Evolutionary conservation across 768 basidiomycete genomes (phyloP), one percentile per base, ranked within the genome.

Genomic region (Boletellus ananas): DNA sequence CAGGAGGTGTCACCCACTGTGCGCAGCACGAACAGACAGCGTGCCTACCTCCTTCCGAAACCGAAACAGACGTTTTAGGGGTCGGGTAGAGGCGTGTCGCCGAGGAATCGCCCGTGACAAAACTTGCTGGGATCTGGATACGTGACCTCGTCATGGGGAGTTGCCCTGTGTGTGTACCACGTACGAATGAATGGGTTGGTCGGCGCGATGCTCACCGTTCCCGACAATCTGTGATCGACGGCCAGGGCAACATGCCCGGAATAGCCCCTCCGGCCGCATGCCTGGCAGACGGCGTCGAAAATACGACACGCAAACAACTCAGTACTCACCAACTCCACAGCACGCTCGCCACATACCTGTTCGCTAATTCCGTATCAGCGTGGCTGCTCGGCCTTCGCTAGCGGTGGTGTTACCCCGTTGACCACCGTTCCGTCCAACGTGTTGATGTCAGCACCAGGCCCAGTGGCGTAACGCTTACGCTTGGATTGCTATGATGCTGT

Each of bases 221-320:
- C n/a, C n/a, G n/a, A n/a, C n/a, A n/a, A n/a, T n/a, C n/a, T n/a
- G n/a, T n/a, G n/a, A n/a, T n/a, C n/a, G 92, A 79, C 20, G 95
- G 74, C 50, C 81, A 79, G 18, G 86, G 78, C 5, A 94, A 69
- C 34, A 92, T 17, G 14, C 77, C 78, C 0, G 81, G 75, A 38
- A 97, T 87, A 4, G 83, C 83, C 4, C 94, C 94, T 29, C 94
- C 94, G 0, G 93, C 95, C 12, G 89, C 84, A 21, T 29, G 29
- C 29, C 29, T 29, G 29, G 7, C 29, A 29, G 9, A 7, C 11
- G 9, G 10, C 9, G 11, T 29, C 29, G 43, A 23, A 2, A 16
- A 16, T 6, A 4, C 12, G 9, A 17, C 9, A 9, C 49, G 18
- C 4, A 18, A 23, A 56, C n/a, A n/a, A n/a, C n/a, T n/a, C n/a